Base-by-base conservation (phyloP, 352 stramenopile genomes). In the Phytophthora pluvialis region DNA sequence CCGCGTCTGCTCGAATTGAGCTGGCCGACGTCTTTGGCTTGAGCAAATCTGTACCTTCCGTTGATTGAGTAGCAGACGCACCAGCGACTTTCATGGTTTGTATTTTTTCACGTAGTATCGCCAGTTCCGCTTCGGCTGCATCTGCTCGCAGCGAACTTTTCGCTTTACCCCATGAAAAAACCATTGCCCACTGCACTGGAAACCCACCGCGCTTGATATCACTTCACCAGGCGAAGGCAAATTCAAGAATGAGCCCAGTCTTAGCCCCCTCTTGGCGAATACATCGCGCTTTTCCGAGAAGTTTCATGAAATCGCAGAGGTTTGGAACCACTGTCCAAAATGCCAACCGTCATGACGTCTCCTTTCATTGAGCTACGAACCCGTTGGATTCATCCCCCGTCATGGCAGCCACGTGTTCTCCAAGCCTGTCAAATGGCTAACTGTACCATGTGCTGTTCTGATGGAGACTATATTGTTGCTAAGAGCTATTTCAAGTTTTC, bases 91-190 rank as follows among this genome's bases (percentile, higher is more conserved):
- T 47, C n/a, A 66, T 53, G 3, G 25, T n/a, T 26, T 53, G 32
- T 12, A 66, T 16, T n/a, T 46, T 66, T 12, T 59, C 47, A 45
- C 39, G 48, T 18, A 66, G 40, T 8, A 32, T 35, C 6, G 48
- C 49, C 28, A 60, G 10, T 31, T 66, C 29, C 13, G 48, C 48
- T 28, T 53, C 38, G 5, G 48, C 47, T 38, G 39, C 39, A 21
- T 60, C 39, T 12, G 48, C 59, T 54, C 59, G 48, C 15, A 29
- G 35, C 4, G 48, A 60, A 38, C 48, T 54, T 25, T 54, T 55
- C 33, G 29, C 40, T 40, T 21, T 18, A 18, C 42, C 42, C 3
- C 29, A 32, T 15, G 43, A 46, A 32, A 54, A 60, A 53, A 46
- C 2, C 48, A 67, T 67, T 10, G 13, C 21, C 32, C 28, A 28